Evolutionary conservation across 306 rosid genomes (phyloP).

Genomic region (Dryas alaskensis): DNA sequence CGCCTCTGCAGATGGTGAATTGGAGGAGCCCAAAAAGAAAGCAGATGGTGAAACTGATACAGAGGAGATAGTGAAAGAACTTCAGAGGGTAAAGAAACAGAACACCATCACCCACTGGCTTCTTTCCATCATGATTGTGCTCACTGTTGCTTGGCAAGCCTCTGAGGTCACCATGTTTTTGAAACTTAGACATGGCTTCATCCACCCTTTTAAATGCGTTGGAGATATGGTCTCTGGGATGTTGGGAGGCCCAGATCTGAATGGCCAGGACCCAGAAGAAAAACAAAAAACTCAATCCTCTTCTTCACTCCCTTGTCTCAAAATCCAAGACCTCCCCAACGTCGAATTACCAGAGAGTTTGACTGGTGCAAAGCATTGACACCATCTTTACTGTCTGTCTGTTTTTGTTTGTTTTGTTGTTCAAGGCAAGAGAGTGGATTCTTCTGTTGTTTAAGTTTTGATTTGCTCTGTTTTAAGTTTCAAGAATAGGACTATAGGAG

Average conservation of each 20-base stretch:
- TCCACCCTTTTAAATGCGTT: slow-evolving; percentile 50
- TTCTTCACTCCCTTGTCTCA: slow-evolving; percentile 31
- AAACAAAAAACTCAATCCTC: slow-evolving; percentile 18
- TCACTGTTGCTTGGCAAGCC: slow-evolving; percentile 74
- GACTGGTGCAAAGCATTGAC: slow-evolving; percentile 24
- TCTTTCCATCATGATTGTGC: slow-evolving; percentile 71
- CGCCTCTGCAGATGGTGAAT: slow-evolving; percentile 1
- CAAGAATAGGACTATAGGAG: neutral
- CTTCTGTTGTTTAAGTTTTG: neutral
- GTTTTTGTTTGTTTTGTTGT: no score
- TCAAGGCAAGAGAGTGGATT: no score
- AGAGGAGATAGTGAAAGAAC: slow-evolving; percentile 56
- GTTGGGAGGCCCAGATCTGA: slow-evolving; percentile 28
- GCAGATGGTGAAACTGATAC: slow-evolving; percentile 19
- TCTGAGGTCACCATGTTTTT: slow-evolving; percentile 67
- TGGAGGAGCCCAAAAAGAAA: slow-evolving; percentile 14
- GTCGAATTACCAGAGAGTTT: slow-evolving; percentile 29
- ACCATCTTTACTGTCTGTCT: no score
- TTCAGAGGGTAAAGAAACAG: slow-evolving; percentile 65
- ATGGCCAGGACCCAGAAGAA: slow-evolving; percentile 29
- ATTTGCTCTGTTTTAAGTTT: neutral
- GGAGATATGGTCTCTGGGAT: slow-evolving; percentile 39
- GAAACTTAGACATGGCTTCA: slow-evolving; percentile 52
- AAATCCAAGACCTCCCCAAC: slow-evolving; percentile 39
- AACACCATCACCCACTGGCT: slow-evolving; percentile 76